Evolutionary conservation across 1,284 basidiomycete species (phyloP).

Genomic region (Pterulicium gracile): DNA sequence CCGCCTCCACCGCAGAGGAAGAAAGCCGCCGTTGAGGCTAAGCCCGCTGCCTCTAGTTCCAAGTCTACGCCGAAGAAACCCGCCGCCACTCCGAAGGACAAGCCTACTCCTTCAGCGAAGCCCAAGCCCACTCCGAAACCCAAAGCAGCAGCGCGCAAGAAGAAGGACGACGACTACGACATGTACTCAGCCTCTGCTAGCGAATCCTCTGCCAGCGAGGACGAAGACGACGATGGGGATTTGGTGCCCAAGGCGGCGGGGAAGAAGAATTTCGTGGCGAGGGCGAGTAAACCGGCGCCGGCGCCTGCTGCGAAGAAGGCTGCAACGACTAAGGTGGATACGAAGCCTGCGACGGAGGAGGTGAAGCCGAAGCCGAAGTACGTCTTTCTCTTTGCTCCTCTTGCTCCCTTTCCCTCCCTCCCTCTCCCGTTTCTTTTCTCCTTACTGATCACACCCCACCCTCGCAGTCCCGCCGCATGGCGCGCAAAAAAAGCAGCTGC

Average conservation of each 20-base stretch:
- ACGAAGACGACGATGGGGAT: constrained; percentile 18
- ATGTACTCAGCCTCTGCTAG: constrained; percentile 12
- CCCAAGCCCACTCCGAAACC: constrained; percentile 14
- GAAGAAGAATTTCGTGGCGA: constrained; percentile 12
- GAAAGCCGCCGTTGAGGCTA: constrained; percentile 21
- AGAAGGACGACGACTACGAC: constrained; percentile 17
- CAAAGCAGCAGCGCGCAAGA: constrained; percentile 13
- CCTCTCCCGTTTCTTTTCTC: background rate
- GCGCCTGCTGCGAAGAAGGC: constrained; percentile 13
- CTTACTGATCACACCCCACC: too few relatives aligned
- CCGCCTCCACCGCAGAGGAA: constrained; percentile 28
- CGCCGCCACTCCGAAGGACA: constrained; percentile 5
- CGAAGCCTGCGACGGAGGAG: constrained; percentile 5
- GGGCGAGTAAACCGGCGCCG: constrained; percentile 15
- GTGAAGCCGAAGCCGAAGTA: constrained; percentile 6
- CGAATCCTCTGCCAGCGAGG: constrained; percentile 1
- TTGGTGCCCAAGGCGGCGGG: constrained; percentile 9
- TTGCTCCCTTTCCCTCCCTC: background rate
- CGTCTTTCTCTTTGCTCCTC: background rate
- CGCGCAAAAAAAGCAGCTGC: constrained; percentile 59
- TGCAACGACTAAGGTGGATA: constrained; percentile 12
- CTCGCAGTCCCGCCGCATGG: background rate
- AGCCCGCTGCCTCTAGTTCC: constrained; percentile 18
- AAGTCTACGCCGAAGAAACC: constrained; percentile 12
- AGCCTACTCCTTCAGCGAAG: constrained; percentile 1